Conservation (phyloP, 371 early-diverging fungal species). For the Funneliformis caledonium region DNA sequence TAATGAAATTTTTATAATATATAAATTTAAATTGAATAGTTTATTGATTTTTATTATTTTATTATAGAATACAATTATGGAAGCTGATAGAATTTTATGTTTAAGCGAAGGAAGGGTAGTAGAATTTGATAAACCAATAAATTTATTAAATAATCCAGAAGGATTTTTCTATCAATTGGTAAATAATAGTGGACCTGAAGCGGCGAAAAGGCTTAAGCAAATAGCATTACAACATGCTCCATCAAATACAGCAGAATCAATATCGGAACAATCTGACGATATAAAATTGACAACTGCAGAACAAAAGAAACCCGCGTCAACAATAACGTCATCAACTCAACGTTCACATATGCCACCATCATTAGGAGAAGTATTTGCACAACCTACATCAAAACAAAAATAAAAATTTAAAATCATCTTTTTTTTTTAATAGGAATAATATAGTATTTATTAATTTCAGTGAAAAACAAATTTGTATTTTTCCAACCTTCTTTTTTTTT, state of each 20-base stretch:
- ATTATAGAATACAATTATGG: conserved; percentile 68
- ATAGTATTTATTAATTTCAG: too few species aligned
- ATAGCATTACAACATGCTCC: conserved; percentile 44
- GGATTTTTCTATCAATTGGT: conserved; percentile 63
- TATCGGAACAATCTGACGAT: not conserved
- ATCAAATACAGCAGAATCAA: not conserved
- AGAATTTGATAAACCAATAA: conserved; percentile 78
- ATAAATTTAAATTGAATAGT: conserved; percentile 42
- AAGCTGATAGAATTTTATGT: conserved; percentile 84
- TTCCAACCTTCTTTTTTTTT: too few species aligned
- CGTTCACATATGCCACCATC: conserved; percentile 23
- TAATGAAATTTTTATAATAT: conserved; percentile 54
- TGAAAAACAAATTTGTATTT: too few species aligned
- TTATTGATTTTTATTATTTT: conserved; percentile 43
- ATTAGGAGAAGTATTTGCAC: conserved; percentile 23
- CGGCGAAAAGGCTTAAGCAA: conserved; percentile 47
- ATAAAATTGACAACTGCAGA: not conserved
- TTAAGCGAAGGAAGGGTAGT: conserved; percentile 77
- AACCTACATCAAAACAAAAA: not conserved
- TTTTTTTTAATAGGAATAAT: too few species aligned
- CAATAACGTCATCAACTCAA: not conserved
- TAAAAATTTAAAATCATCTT: too few species aligned
- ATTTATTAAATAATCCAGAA: conserved; percentile 56
- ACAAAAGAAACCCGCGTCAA: not conserved
- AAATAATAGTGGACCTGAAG: conserved; percentile 48